A percentile compares a stretch with the other conserved stretches of the same genome.
Evolutionary conservation across 148 eudicot species (phyloP).

Genomic region (Oxyria digyna): DNA sequence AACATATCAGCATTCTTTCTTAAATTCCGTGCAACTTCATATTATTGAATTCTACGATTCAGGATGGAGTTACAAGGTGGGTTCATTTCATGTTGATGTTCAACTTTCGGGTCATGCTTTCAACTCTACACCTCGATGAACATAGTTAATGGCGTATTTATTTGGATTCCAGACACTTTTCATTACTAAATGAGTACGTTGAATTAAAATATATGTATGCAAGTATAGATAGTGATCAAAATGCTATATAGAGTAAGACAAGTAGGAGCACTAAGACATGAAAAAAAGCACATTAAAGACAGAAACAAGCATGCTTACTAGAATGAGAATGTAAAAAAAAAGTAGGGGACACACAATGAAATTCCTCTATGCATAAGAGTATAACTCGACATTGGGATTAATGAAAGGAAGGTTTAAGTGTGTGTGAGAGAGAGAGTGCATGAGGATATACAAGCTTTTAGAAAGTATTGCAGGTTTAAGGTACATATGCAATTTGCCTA

Average conservation of each 20-base stretch:
- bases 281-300: constrained; percentile 1
- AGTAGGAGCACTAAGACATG: constrained; percentile 2
- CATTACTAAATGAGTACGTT: no score
- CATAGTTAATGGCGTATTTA: no score
- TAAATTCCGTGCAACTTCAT: constrained; percentile 5
- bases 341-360: constrained; percentile 5
- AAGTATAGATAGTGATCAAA: no score
- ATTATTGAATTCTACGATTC: no score
- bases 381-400: constrained; percentile 12
- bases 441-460: constrained; percentile 11
- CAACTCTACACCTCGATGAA: no score
- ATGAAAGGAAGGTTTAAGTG: not conserved
- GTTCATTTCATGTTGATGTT: no score
- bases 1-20: constrained; percentile 7
- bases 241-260: not conserved
- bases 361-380: not conserved
- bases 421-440: not conserved
- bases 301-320: constrained; percentile 4
- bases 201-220: no score
- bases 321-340: not conserved
- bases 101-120: no score
- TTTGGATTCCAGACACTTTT: no score
- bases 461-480: constrained; percentile 11
- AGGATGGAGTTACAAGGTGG: no score
- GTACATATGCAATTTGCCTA: constrained; percentile 10